Evolutionary conservation across 306 rosid species (phyloP).

Genomic region (Cicer judaicum): DNA sequence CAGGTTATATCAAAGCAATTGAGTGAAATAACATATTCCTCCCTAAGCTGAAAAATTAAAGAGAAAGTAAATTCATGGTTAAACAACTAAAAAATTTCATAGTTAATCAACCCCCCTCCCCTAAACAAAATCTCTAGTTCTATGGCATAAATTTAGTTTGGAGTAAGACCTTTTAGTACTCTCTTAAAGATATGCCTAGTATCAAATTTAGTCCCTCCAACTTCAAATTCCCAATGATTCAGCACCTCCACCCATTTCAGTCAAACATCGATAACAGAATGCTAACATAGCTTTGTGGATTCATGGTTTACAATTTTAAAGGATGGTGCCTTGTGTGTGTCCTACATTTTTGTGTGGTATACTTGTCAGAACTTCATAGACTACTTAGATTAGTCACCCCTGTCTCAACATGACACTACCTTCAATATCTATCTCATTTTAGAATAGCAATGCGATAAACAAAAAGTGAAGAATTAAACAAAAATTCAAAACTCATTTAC

Average conservation of each 20-base stretch:
- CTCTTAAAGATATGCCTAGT: neutral
- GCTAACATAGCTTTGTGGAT: neutral
- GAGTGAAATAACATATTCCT: conserved; percentile 16
- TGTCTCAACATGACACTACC: conserved; percentile 3
- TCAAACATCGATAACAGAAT: conserved; percentile 14
- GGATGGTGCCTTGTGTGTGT: neutral
- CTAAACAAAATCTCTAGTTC: neutral
- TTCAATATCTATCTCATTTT: conserved; percentile 21
- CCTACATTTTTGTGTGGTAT: neutral
- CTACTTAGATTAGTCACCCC: conserved; percentile 4
- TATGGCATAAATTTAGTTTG: neutral
- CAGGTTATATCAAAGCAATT: neutral
- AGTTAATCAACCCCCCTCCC: conserved; percentile 4
- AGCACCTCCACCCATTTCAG: conserved; percentile 11
- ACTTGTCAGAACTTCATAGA: neutral
- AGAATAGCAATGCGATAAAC: neutral
- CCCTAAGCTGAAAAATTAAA: neutral
- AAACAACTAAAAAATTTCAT: neutral
- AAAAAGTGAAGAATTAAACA: neutral
- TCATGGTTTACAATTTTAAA: conserved; percentile 2
- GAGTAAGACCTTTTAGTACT: conserved; percentile 1
- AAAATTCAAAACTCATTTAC: conserved; percentile 9
- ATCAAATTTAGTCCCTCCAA: neutral
- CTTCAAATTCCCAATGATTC: neutral
- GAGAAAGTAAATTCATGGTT: conserved; percentile 10